phyloP scores from a whole-genome alignment of 2,329 filamentous ascomycete species.

The Colletotrichum acutatum region DNA sequence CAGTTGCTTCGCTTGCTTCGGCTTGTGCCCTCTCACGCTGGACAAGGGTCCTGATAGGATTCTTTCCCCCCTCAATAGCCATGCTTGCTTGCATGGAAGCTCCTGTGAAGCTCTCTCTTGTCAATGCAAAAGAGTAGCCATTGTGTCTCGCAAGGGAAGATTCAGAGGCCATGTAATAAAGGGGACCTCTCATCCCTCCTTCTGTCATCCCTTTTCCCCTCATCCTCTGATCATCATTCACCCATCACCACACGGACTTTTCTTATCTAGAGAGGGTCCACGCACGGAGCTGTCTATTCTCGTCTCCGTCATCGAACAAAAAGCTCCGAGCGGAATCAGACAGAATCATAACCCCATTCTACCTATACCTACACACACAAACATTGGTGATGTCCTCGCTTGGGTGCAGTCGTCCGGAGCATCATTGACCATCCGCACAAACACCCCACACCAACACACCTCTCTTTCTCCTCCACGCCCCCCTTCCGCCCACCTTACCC shows the following conservation, averaged over 20 bases:
- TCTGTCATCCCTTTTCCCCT: neutral
- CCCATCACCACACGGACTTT: slow-evolving; percentile 5
- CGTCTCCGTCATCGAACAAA: neutral
- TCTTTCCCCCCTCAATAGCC: neutral
- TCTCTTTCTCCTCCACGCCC: neutral
- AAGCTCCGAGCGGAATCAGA: neutral
- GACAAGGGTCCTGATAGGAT: neutral
- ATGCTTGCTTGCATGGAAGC: neutral
- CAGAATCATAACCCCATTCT: neutral
- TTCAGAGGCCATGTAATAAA: slow-evolving; percentile 15
- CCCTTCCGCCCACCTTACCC: slow-evolving; percentile 2
- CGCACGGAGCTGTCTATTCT: neutral
- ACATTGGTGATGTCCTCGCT: neutral
- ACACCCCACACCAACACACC: neutral
- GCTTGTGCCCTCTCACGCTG: neutral
- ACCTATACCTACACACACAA: neutral
- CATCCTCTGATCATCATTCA: neutral
- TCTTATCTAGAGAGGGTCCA: neutral
- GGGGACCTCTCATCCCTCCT: slow-evolving; percentile 7
- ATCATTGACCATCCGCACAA: neutral
- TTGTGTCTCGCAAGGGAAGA: neutral
- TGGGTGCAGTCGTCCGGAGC: slow-evolving; percentile 24
- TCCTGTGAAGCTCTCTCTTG: neutral
- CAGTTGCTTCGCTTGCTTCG: neutral
- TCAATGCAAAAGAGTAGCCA: neutral